phyloP scores from a whole-genome alignment of 139 green algal species.

The Astrephomene gubernaculifera region DNA sequence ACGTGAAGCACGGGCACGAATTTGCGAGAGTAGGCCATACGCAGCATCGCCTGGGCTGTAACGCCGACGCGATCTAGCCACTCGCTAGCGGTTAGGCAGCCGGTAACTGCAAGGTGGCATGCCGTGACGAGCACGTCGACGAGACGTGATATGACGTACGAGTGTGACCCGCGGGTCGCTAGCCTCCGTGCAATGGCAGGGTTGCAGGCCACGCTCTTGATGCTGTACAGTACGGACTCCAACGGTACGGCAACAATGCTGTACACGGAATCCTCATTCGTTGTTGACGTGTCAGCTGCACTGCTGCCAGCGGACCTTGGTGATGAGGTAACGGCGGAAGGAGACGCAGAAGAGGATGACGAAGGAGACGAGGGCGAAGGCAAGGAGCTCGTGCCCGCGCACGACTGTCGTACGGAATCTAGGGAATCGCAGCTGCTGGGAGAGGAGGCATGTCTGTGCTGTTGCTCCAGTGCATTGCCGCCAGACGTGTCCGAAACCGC shows the following conservation, averaged over 20 bases:
- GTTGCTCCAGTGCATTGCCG: no score
- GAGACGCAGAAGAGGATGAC: no score
- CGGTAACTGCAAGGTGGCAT: neutral
- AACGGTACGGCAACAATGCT: neutral
- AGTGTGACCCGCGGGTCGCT: neutral
- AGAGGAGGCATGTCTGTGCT: no score
- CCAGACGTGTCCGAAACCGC: no score
- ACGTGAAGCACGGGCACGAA: neutral
- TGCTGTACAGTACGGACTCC: conserved; percentile 11
- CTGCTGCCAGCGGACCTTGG: no score
- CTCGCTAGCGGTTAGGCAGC: neutral
- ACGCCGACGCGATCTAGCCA: neutral
- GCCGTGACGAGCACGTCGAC: neutral
- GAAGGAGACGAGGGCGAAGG: no score
- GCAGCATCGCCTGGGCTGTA: conserved; percentile 14
- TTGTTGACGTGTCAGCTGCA: neutral
- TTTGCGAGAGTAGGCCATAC: neutral
- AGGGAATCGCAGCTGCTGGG: no score
- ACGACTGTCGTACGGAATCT: no score
- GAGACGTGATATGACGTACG: neutral
- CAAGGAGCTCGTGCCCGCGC: no score
- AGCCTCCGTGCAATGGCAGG: neutral
- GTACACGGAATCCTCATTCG: neutral
- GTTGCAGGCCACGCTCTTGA: conserved; percentile 14
- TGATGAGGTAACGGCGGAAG: no score